Base-by-base conservation (phyloP, 140 eudicot genomes). In the Erigeron philadelphicus region DNA sequence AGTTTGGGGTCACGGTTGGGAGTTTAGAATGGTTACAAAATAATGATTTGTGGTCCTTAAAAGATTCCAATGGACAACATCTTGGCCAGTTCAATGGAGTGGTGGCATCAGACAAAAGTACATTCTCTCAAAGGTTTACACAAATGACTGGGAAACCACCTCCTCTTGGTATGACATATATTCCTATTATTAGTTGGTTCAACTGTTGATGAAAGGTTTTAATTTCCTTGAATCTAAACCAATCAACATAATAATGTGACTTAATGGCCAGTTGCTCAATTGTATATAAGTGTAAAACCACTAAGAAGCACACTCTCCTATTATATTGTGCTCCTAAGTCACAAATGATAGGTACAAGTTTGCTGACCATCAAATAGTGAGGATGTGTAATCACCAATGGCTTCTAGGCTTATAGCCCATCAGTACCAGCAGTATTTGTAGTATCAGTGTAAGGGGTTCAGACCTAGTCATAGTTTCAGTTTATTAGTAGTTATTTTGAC, bases 1-100 rank as follows among this genome's bases (percentile, higher is more conserved):
- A 79, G 85, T 93, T 84, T 58, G 94, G 96, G 64, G 75, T 62
- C 50, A 84, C 83, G 72, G 83, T 93, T 81, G 98, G 86, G 72
- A 83, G 52, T 79, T 63, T 89, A 72, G 94, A 89, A 68, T 93
- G 98, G 98, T 74, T 75, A 63, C 85, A 81, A 25, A 76, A 78
- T 47, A 85, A 83, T 78, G 86, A 78, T 52, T 61, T 69, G 55
- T 93, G 96, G 96, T 86, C 89, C 45, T 58, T 93, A 80, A 83
- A 19, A 52, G 82, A 90, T 77, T 64, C 75, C 60, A 78, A 93
- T 49, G 96, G 94, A 21, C 81, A 86, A 78, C 75, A 65, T 80
- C 94, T 93, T 45, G 96, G 98, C 46, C 66, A 72, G 54, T 93
- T 82, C 45, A 84, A 80, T 56, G 96, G 98, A 62, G 95, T 89